Evolutionary conservation across 2,329 filamentous ascomycete genomes (phyloP), one percentile per base, ranked within the genome.

Genomic region (Monosporascus cannonballus): DNA sequence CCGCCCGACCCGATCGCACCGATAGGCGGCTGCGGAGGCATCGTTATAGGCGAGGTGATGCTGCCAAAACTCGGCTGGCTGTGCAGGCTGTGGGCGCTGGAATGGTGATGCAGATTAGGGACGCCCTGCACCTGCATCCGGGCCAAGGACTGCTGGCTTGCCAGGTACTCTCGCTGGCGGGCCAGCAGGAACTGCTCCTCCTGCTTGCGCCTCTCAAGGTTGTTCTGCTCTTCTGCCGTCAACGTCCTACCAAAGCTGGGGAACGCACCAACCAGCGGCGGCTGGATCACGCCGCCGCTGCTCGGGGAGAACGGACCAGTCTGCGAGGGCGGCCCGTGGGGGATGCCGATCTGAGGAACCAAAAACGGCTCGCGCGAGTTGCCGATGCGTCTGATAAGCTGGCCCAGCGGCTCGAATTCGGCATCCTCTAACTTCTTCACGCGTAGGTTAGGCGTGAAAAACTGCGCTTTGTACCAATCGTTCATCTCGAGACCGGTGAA

Each of bases 401-500:
- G 92, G 3, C 93, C 94, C 9, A 99, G 76, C 14, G 93, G 94
- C 69, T 99, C 94, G 63, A 96, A 99, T 48, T 99, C 93, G 0
- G 80, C 77, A 64, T 99, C 94, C 67, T 99, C 94, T 5, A 93
- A 78, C 68, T 96, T 96, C 75, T 95, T 96, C 34, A 99, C 94
- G 44, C 95, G 84, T 20, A 99, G 78, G 62, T 99, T 93, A 0
- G 93, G 86, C 0, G 90, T 96, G 72, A 99, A 99, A 74, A 97
- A 99, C 46, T 93, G 92, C 38, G 92, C 93, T 69, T 97, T 97
- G 73, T 97, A 99, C 94, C 94, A 99, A 64, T 99, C 95, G 61
- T 99, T 95, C 94, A 99, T 99, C 71, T 99, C 94, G 48, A 99
- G 75, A 1, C 94, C 94, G 39, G 91, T 96, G 73, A 94, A 99